Conservation (phyloP, 768 basidiomycete genomes). For the Goffeauzyma gilvescens region DNA sequence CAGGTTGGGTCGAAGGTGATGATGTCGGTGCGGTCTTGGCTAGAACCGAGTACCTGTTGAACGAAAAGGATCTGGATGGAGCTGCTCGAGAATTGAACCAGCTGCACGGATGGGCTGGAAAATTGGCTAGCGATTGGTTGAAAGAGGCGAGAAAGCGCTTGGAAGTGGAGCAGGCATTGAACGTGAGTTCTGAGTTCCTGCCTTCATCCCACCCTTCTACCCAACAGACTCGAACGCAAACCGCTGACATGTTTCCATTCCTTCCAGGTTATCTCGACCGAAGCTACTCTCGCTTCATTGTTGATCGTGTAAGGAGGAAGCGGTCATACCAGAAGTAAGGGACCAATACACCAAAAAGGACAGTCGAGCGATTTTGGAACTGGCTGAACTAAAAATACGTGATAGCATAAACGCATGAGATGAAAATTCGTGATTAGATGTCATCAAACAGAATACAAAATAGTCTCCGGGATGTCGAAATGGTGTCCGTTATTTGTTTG, state of each 20-base stretch:
- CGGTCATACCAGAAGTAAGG: too few species aligned
- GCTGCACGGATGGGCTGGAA: slow-evolving; percentile 47
- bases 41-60: slow-evolving; percentile 69
- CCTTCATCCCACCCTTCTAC: not conserved
- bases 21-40: slow-evolving; percentile 76
- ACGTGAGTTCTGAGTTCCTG: slow-evolving; percentile 40
- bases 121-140: slow-evolving; percentile 62
- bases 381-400: too few species aligned
- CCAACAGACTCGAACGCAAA: not conserved
- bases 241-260: slow-evolving; percentile 10
- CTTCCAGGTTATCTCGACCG: slow-evolving; percentile 54
- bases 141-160: slow-evolving; percentile 67
- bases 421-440: too few species aligned
- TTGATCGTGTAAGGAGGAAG: slow-evolving; percentile 15
- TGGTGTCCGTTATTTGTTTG: too few species aligned
- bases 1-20: slow-evolving; percentile 54
- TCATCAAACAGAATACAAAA: too few species aligned
- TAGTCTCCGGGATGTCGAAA: too few species aligned
- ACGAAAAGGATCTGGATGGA: slow-evolving; percentile 73
- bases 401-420: too few species aligned
- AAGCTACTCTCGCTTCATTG: slow-evolving; percentile 51
- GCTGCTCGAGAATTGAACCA: slow-evolving; percentile 84
- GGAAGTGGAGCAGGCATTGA: slow-evolving; percentile 79
- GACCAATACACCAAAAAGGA: too few species aligned
- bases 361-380: too few species aligned